Evolutionary conservation across 192 early-diverging fungal species (phyloP), one percentile per base, ranked within the genome.

Genomic region (Cladochytrium replicatum): DNA sequence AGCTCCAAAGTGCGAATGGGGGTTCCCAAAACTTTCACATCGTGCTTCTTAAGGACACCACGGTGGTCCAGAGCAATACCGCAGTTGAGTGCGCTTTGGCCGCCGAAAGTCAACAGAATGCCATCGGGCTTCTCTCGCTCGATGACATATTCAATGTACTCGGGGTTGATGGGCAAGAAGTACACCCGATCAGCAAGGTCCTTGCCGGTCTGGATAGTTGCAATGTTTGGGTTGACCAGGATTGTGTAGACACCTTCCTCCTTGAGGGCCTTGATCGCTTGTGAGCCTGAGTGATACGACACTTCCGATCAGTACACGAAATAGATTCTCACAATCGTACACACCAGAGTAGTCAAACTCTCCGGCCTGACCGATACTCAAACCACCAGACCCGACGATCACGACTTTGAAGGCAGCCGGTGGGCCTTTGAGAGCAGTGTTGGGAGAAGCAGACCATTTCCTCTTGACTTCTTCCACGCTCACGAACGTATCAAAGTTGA

Each of bases 221-320:
- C 95, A 63, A 99, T 99, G 68, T 99, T 99, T 43, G 95, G 95
- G 68, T 99, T 99, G 50, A 96, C 82, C n/a, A 99, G 70, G 27
- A 99, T 82, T 2, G 95, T 99, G 54, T 95, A 60, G 47, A 99
- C 81, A 17, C 78, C 78, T 27, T 88, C 86, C 62, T 99, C 92
- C 50, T 82, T 80, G 48, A 97, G 69, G 15, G 94, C 94, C 67
- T 97, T 97, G 75, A 97, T 97, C 19, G 94, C 94, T 74, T 97
- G 86, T 5, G 88, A 91, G 11, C 88, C 91, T 80, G 43, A 11
- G 11, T 44, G 43, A 1, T 25, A 19, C 21, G 9, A n/a, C 38
- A 51, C 50, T 38, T 17, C 4, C 15, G 43, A 24, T 51, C 29
- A 41, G 54, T 6, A 25, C 47, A 57, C 32, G 19, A 43, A 3